Evolutionary conservation across 352 stramenopile species (phyloP).

Genomic region (Globisporangium polare): DNA sequence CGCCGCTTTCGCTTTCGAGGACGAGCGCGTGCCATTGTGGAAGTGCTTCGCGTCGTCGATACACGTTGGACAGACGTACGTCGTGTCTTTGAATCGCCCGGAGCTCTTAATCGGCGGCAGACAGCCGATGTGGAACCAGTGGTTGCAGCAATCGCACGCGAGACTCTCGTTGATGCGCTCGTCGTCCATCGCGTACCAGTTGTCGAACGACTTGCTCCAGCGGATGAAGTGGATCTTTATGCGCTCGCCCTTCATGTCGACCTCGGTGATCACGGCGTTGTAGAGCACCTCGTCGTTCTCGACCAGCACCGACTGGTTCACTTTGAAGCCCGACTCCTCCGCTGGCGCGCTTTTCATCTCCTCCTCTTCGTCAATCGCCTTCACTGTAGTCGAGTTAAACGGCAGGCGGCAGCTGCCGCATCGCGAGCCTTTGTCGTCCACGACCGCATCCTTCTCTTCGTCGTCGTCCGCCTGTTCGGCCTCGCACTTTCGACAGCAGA

Average conservation of each 20-base stretch:
- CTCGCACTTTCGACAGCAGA: slow-evolving; percentile 75
- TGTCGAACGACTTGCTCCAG: slow-evolving; percentile 86
- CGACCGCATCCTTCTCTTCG: slow-evolving; percentile 29
- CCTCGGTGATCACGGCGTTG: slow-evolving; percentile 80
- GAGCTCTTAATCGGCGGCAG: slow-evolving; percentile 82
- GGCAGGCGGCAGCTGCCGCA: slow-evolving; percentile 61
- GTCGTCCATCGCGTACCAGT: slow-evolving; percentile 89
- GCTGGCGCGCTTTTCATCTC: slow-evolving; percentile 15
- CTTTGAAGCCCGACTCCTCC: slow-evolving; percentile 50
- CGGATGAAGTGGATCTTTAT: slow-evolving; percentile 87
- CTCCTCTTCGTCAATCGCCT: slow-evolving; percentile 11
- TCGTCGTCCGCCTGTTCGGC: slow-evolving; percentile 61
- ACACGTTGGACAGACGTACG: slow-evolving; percentile 79
- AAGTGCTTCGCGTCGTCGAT: slow-evolving; percentile 73
- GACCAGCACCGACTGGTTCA: slow-evolving; percentile 82
- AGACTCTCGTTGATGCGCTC: slow-evolving; percentile 87
- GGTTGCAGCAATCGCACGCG: slow-evolving; percentile 86
- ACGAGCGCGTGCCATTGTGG: slow-evolving; percentile 54
- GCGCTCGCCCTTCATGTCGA: slow-evolving; percentile 64
- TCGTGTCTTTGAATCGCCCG: slow-evolving; percentile 80
- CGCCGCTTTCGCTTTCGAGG: slow-evolving; percentile 43
- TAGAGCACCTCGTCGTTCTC: slow-evolving; percentile 87
- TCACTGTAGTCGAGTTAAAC: slow-evolving; percentile 35
- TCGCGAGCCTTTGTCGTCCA: slow-evolving; percentile 55
- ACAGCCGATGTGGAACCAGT: slow-evolving; percentile 87